Evolutionary conservation across 495 filamentous ascomycete genomes (phyloP), one percentile per base, ranked within the genome.

Genomic region (Pseudomonodictys pantanalensis): DNA sequence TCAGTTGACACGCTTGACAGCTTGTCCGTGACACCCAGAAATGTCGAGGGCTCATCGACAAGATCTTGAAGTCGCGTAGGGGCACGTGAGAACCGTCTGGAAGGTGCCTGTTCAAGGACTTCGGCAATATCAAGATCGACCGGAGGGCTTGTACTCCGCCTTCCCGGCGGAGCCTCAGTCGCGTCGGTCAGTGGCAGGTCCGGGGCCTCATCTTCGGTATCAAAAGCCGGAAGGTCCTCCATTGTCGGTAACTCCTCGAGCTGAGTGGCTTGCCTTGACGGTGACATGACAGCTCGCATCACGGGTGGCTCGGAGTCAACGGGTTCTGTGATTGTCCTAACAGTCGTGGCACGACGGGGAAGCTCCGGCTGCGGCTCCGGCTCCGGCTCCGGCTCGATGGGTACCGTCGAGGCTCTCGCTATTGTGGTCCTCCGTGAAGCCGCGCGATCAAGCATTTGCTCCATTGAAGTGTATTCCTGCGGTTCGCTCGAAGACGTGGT

Each of bases 401-500:
- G n/a, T n/a, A n/a, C n/a, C n/a, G n/a, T n/a, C n/a, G n/a, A n/a
- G n/a, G n/a, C n/a, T n/a, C n/a, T 20, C 9, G 7, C 41, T 8
- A 12, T 20, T 33, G 48, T 52, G 5, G 26, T 22, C 20, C 12
- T 32, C 20, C 48, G 9, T n/a, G 48, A 18, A 33, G 48, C 30
- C 5, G 48, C 20, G 12, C 48, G 48, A 33, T 52, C 48, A 25
- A 10, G 29, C 48, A 52, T 52, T 11, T 52, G 26, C 4, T 52
- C 48, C 48, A 52, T 52, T n/a, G 48, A 33, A 18, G 12, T 38
- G 30, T 9, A 52, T 23, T 52, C 48, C 23, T 5, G 48, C 17
- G 48, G 48, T 24, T 52, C 48, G 12, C 48, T 52, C 15, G 48
- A 52, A 17, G 48, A 52, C 41, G 41, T 45, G 10, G 41, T 45